Conservation (phyloP, 176 grass and related monocot species). For the Oryza meyeriana region DNA sequence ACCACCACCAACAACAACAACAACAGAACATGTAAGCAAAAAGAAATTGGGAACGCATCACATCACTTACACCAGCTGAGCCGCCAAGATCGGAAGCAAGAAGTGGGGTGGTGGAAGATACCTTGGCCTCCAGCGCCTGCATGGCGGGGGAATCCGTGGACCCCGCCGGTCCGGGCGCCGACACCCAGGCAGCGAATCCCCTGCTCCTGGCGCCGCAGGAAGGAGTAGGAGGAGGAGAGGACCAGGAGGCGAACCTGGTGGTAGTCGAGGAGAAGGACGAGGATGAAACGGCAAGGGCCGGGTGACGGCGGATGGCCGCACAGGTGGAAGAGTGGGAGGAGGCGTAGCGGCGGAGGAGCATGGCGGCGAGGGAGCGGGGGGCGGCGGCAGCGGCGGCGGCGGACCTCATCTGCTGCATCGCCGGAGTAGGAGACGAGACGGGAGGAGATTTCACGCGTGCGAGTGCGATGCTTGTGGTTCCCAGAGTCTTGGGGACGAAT, state of each 20-base stretch:
- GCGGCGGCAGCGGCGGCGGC: conserved; percentile 13
- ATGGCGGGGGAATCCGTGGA: conserved; percentile 34
- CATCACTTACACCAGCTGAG: background rate
- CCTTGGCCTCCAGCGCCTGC: conserved; percentile 55
- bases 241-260: conserved; percentile 3
- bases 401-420: conserved; percentile 47
- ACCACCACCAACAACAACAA: background rate
- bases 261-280: background rate
- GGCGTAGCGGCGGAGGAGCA: conserved; percentile 24
- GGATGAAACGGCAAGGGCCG: background rate
- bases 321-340: background rate
- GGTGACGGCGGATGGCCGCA: background rate
- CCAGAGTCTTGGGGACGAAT: background rate
- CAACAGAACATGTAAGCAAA: background rate
- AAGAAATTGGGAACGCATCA: background rate
- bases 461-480: background rate
- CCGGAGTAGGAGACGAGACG: background rate
- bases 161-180: conserved; percentile 21
- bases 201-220: background rate
- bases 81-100: background rate
- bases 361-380: conserved; percentile 34
- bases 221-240: background rate
- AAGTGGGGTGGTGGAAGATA: background rate
- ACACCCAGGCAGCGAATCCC: conserved; percentile 40
- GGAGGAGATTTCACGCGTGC: background rate